Percentiles rank a stretch among this genome's conserved stretches.
Evolutionary conservation across 768 basidiomycete genomes (phyloP).

Genomic region (Aureoboletus auriporus): DNA sequence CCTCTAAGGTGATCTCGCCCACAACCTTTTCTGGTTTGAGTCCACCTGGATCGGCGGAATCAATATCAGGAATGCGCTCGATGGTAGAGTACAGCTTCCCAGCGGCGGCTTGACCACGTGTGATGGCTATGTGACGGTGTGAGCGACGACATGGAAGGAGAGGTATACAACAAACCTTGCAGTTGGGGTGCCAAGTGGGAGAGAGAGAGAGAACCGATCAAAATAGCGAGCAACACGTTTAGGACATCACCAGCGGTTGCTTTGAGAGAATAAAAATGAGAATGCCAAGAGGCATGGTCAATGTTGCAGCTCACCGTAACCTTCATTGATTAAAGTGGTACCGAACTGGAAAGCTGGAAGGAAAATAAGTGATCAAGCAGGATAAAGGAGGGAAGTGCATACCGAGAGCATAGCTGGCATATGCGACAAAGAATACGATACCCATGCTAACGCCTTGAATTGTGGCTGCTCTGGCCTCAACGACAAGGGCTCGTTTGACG

Average conservation of each 20-base stretch:
- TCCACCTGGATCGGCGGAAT: conserved; percentile 68
- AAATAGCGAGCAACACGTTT: conserved; percentile 78
- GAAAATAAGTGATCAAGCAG: neutral
- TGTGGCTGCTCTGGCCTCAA: conserved; percentile 58
- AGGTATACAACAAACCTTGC: conserved; percentile 47
- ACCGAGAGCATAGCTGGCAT: conserved; percentile 68
- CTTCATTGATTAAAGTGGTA: conserved; percentile 71
- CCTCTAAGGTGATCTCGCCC: conserved; percentile 71
- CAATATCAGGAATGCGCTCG: conserved; percentile 82
- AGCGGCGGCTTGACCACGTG: conserved; percentile 79
- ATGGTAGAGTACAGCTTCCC: conserved; percentile 87
- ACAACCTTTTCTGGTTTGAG: conserved; percentile 60
- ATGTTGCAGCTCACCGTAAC: conserved; percentile 39
- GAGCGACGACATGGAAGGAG: neutral
- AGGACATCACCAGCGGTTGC: conserved; percentile 72
- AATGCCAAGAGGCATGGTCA: neutral
- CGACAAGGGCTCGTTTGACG: conserved; percentile 47
- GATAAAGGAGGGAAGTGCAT: conserved; percentile 9
- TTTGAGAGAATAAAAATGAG: conserved; percentile 20
- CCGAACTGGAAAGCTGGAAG: conserved; percentile 79
- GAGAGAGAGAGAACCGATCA: conserved; percentile 90
- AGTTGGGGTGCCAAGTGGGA: conserved; percentile 83
- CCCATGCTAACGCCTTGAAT: conserved; percentile 60
- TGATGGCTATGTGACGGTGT: conserved; percentile 48
- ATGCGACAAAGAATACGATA: conserved; percentile 82